Evolutionary conservation across 345 rosid genomes (phyloP), one percentile per base, ranked within the genome.

Genomic region (Heritiera littoralis): DNA sequence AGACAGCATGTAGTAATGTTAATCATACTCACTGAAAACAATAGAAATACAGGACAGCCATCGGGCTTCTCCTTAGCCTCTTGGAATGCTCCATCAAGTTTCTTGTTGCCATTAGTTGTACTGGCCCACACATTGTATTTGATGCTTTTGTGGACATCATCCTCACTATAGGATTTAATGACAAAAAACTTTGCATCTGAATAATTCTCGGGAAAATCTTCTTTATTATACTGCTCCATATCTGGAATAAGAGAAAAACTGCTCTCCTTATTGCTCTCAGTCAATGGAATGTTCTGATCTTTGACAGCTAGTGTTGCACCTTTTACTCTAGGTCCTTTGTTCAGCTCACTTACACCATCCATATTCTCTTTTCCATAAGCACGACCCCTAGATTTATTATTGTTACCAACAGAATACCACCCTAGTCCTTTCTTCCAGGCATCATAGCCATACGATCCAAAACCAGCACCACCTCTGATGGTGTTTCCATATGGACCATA

Each of bases 141-240:
- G 68, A 93, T 86, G 78, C 96, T 89, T 81, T 92, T 93, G 73
- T 93, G 98, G 70, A 92, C 96, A 84, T 92, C 96, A 79, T 93
- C 96, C 83, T 93, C 96, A 5, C 93, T 93, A 82, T 91, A 91
- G 0, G 96, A 93, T 84, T 93, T 93, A 6, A 91, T 90, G 69
- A 90, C 90, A 80, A 89, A 93, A 79, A 93, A 89, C 65, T 88
- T 92, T 5, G 92, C 94, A 78, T 91, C 83, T 2, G 59, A n/a
- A 13, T 86, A 87, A 23, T 85, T 84, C 66, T 84, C 92, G 5
- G 84, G 89, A 81, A 91, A 89, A 63, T 79, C 89, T 23, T 87
- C 90, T 15, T 85, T 84, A 10, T 90, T 87, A 79, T 83, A 89
- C 79, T 79, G 86, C 49, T 83, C 87, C 67, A 76, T 79, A 49